Evolutionary conservation across 306 rosid genomes (phyloP).

Genomic region (Styphnolobium japonicum): DNA sequence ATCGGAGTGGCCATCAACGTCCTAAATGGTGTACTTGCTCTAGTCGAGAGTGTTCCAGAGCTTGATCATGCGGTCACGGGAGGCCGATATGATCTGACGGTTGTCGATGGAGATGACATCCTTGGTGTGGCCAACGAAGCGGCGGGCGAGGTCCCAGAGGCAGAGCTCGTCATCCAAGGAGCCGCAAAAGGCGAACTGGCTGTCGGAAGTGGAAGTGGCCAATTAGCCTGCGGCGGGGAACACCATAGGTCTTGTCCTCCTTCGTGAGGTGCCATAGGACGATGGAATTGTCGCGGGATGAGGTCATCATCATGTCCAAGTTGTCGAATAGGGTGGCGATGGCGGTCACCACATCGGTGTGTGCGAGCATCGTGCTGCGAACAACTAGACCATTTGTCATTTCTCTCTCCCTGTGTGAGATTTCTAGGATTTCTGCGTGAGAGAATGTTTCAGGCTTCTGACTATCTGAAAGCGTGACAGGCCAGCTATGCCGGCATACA

Average conservation of each 20-base stretch:
- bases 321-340: constrained; percentile 94
- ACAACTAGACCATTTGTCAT: constrained; percentile 73
- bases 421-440: too few relatives aligned
- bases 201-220: constrained; percentile 97
- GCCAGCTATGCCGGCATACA: too few relatives aligned
- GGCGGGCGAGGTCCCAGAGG: constrained; percentile 89
- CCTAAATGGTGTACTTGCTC: constrained; percentile 90
- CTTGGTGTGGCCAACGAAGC: constrained; percentile 94
- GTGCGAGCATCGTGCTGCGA: constrained; percentile 89
- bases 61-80: constrained; percentile 95
- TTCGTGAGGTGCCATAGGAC: constrained; percentile 85
- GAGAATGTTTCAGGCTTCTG: too few relatives aligned
- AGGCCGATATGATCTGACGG: constrained; percentile 97
- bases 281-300: constrained; percentile 93
- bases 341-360: constrained; percentile 90
- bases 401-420: constrained; percentile 17
- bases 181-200: constrained; percentile 96
- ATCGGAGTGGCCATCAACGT: constrained; percentile 69
- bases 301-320: constrained; percentile 76
- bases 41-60: constrained; percentile 97
- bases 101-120: constrained; percentile 91
- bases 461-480: too few relatives aligned
- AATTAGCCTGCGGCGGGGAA: constrained; percentile 85
- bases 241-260: constrained; percentile 90
- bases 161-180: constrained; percentile 99